Evolutionary conservation across 306 rosid genomes (phyloP), one percentile per base, ranked within the genome.

Genomic region (Vachellia pachyceras): DNA sequence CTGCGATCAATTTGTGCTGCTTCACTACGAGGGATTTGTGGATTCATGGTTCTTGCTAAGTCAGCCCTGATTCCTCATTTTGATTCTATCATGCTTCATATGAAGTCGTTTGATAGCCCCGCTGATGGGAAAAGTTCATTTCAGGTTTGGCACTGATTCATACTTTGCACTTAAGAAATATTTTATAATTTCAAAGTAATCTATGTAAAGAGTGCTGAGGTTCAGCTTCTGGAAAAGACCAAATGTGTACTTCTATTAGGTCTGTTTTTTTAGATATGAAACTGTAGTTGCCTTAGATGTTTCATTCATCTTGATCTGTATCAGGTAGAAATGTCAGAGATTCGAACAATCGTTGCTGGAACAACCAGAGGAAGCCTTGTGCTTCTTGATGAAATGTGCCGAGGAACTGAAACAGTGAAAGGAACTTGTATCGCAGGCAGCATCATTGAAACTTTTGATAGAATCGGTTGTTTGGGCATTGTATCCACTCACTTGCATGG

Each of bases 381-480:
- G 77, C 99, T 95, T 79, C 77, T 95, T 72, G 99, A 95, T 83
- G 99, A 95, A 89, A 93, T 95, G 72, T 95, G 99, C 82, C 90
- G 99, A 39, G 99, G 99, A 85, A 95, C 99, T 79, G 98, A 95
- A 85, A 93, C 97, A 17, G 95, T 93, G 3, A 95, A 95, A 84
- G 99, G 99, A 60, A 95, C 99, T 74, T 95, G 99, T 75, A 93
- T 95, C 64, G 99, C 99, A 6, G 99, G 99, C 69, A 90, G 99
- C 85, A 87, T 95, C 68, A 77, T 91, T 78, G 99, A 95, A 90
- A 82, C 88, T 79, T 92, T 95, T 52, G 97, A 95, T 84, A 58
- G 65, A 49, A 80, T 88, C 70, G 99, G 97, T 35, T 93, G 99
- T 80, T 85, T 95, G 12, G 99, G 99, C 73, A 90, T 95, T 72